Percentiles rank a stretch among this genome's conserved stretches.
Evolutionary conservation across 331 rosid species (phyloP).

Genomic region (Acacia pycnantha): DNA sequence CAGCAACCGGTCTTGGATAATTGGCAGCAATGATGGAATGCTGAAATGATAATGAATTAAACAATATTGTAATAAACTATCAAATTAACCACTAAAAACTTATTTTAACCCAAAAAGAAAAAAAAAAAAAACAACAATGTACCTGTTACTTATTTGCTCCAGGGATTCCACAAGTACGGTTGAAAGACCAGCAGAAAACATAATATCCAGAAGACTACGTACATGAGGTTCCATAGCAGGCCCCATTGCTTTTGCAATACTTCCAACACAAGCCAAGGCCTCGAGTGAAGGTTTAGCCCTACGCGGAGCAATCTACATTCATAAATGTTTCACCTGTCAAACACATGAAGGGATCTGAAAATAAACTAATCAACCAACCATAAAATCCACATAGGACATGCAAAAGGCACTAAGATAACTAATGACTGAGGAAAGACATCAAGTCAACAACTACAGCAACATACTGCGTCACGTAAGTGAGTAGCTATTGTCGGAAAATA

Average conservation of each 20-base stretch:
- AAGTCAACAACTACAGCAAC: constrained; percentile 31
- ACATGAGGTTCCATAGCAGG: constrained; percentile 83
- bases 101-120: background rate
- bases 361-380: constrained; percentile 30
- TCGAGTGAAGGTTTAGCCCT: constrained; percentile 93
- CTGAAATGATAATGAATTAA: constrained; percentile 45
- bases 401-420: constrained; percentile 22
- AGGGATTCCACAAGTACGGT: constrained; percentile 86
- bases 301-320: constrained; percentile 91
- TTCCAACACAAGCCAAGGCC: constrained; percentile 99
- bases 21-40: constrained; percentile 84
- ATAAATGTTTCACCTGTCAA: constrained; percentile 29
- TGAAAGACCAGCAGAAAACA: constrained; percentile 93
- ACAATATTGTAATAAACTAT: constrained; percentile 3
- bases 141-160: constrained; percentile 81
- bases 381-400: constrained; percentile 15
- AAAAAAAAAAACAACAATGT: constrained; percentile 15
- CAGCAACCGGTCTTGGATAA: constrained; percentile 90
- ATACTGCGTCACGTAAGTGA: constrained; percentile 96
- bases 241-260: constrained; percentile 97
- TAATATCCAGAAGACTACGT: constrained; percentile 84
- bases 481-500: constrained; percentile 84
- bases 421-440: constrained; percentile 9
- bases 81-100: constrained; percentile 15
- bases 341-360: constrained; percentile 20